phyloP scores from a whole-genome alignment of 2,329 filamentous ascomycete species.

The Neofusicoccum sp. region DNA sequence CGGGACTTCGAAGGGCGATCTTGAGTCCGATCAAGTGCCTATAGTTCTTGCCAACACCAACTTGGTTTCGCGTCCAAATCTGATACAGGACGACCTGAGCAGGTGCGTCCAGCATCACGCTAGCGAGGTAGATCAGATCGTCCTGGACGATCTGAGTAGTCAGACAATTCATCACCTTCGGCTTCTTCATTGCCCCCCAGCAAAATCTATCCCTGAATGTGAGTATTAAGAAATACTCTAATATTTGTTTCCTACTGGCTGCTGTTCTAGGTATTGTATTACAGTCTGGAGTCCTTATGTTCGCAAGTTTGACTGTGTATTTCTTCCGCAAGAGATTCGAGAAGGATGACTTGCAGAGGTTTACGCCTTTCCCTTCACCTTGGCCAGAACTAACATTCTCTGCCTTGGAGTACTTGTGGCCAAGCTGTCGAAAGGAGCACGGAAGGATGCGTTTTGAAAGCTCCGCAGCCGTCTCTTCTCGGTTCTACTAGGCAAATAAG shows the following conservation, averaged over 20 bases:
- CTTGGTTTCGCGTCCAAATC: too few relatives aligned
- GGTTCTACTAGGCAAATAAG: too few relatives aligned
- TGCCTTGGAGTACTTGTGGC: neutral
- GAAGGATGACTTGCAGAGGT: neutral
- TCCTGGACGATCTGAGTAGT: too few relatives aligned
- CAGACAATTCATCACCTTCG: neutral
- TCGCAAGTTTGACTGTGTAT: neutral
- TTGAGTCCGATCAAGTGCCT: neutral
- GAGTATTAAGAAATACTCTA: constrained; percentile 11
- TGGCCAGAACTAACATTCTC: neutral
- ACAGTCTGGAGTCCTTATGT: neutral
- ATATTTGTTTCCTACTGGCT: neutral
- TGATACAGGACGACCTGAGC: too few relatives aligned
- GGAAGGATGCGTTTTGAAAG: too few relatives aligned
- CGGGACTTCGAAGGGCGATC: neutral
- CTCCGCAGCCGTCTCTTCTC: too few relatives aligned
- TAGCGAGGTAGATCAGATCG: too few relatives aligned
- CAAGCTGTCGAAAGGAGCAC: too few relatives aligned
- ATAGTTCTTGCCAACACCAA: too few relatives aligned
- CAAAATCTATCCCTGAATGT: constrained; percentile 20
- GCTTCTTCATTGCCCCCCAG: neutral
- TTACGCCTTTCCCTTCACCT: neutral
- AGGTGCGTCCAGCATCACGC: too few relatives aligned
- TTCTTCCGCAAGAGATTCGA: neutral
- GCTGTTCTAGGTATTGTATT: neutral